A percentile compares a stretch with the other conserved stretches of the same genome.
These are phyloP conservation scores for Collybia sp. DNA, from an alignment of 768 basidiomycete genomes.

Conservation along the genomic window DNA sequence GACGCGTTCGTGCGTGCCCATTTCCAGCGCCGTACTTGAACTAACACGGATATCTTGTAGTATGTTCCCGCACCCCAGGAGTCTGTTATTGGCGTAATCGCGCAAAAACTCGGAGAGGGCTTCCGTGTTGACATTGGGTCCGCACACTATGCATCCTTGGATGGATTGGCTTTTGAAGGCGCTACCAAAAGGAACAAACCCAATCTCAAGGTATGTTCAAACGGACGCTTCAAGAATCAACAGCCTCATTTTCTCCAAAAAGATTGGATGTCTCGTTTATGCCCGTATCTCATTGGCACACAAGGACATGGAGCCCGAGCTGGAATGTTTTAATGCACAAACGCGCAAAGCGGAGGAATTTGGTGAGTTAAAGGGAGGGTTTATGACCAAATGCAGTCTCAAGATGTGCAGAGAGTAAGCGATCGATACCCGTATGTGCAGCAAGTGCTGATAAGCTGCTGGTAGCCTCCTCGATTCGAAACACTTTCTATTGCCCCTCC, in stretches of 20 bases:
- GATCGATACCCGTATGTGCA: background rate
- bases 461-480: slow-evolving; percentile 72
- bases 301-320: slow-evolving; percentile 97
- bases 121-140: slow-evolving; percentile 94
- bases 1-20: slow-evolving; percentile 57
- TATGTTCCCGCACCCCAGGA: slow-evolving; percentile 91
- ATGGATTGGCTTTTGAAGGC: slow-evolving; percentile 92
- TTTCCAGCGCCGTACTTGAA: background rate
- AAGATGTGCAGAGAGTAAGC: slow-evolving; percentile 83
- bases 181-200: slow-evolving; percentile 94
- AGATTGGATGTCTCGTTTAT: slow-evolving; percentile 91
- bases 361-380: slow-evolving; percentile 89
- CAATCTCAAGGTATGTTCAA: slow-evolving; percentile 70
- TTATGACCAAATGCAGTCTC: slow-evolving; percentile 76
- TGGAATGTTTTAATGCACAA: slow-evolving; percentile 94
- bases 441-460: background rate
- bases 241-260: background rate
- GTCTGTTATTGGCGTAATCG: slow-evolving; percentile 80
- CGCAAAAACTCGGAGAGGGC: slow-evolving; percentile 79
- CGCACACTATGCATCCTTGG: slow-evolving; percentile 80
- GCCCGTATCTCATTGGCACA: slow-evolving; percentile 91
- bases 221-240: background rate
- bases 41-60: slow-evolving; percentile 35
- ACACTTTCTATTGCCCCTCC: slow-evolving; percentile 76
- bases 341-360: slow-evolving; percentile 90